Evolutionary conservation across 148 eudicot genomes (phyloP), one percentile per base, ranked within the genome.

Genomic region (Heliosperma pusillum): DNA sequence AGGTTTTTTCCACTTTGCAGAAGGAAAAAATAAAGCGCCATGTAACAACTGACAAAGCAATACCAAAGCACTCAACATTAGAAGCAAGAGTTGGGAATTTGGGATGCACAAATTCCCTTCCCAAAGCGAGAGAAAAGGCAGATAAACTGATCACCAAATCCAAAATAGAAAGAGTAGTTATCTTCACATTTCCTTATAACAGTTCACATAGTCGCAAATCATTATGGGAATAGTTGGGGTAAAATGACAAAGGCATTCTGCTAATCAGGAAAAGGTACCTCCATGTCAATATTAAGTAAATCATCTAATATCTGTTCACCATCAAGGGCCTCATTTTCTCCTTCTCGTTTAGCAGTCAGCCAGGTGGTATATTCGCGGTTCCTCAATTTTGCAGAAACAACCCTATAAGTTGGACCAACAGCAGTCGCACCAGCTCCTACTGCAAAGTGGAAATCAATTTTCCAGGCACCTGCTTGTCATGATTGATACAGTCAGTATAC

Each of bases 321-420:
- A 84, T 90, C 93, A 70, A 93, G 87, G 74, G 80, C 66, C 59
- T 72, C 89, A 87, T 57, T 85, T 22, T 58, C 50, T 69, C 88
- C 89, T 72, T 84, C 93, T 74, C 89, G 88, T 83, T 82, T 88
- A 58, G 92, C 96, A 76, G 97, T 88, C 50, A 95, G 83, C 97
- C 94, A 92, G n/a, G 97, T 92, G 24, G 86, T 77, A 76, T 52
- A 76, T 29, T 85, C 89, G 63, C 17, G 19, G 12, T 22, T 22
- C 70, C 78, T 86, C 77, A 70, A 85, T 84, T 79, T 90, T 30
- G 90, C 99, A 78, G 92, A 82, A 82, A 68, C 92, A 30, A 92
- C 94, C 82, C 84, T 90, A 74, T 87, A 92, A 42, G 71, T 82
- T 16, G 84, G 86, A 74, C 96, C 98, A 67, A 87, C 72, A 27